Percentiles rank a stretch among this genome's conserved stretches.
Evolutionary conservation across 192 early-diverging fungal species (phyloP).

Genomic region (Haplosporangium gracile): DNA sequence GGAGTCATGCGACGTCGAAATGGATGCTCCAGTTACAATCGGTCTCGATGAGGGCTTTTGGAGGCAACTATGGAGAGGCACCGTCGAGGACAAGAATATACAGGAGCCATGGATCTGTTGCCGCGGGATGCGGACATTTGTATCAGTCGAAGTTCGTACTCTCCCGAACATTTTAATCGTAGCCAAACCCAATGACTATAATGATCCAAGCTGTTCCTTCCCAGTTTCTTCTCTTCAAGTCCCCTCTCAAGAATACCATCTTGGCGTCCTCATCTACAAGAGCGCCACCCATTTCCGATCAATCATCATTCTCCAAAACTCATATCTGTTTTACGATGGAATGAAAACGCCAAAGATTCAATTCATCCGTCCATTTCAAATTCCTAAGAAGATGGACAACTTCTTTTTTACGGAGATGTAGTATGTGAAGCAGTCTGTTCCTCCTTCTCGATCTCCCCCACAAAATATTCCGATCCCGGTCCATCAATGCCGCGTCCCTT

Average conservation of each 20-base stretch:
- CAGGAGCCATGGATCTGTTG: too few species aligned
- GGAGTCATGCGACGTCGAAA: too few species aligned
- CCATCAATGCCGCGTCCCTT: too few species aligned
- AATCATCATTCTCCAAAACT: constrained; percentile 3
- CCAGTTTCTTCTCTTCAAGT: background rate
- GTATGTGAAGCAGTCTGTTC: background rate
- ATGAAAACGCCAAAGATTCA: background rate
- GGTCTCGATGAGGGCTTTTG: background rate
- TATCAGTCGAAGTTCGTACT: too few species aligned
- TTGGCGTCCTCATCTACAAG: constrained; percentile 17
- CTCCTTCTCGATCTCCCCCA: too few species aligned
- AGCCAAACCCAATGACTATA: background rate
- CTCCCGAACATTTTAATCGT: background rate
- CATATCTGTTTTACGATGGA: constrained; percentile 13
- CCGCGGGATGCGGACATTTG: too few species aligned
- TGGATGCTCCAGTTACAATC: too few species aligned
- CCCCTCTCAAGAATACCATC: background rate
- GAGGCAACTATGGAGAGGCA: constrained; percentile 4
- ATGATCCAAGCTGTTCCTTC: background rate
- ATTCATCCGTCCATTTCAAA: background rate
- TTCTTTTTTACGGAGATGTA: background rate
- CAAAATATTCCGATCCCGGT: too few species aligned
- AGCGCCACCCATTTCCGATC: constrained; percentile 18
- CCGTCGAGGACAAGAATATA: background rate
- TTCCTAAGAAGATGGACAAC: background rate